phyloP scores from a whole-genome alignment of 2,329 filamentous ascomycete species.

The Colletotrichum sp. region DNA sequence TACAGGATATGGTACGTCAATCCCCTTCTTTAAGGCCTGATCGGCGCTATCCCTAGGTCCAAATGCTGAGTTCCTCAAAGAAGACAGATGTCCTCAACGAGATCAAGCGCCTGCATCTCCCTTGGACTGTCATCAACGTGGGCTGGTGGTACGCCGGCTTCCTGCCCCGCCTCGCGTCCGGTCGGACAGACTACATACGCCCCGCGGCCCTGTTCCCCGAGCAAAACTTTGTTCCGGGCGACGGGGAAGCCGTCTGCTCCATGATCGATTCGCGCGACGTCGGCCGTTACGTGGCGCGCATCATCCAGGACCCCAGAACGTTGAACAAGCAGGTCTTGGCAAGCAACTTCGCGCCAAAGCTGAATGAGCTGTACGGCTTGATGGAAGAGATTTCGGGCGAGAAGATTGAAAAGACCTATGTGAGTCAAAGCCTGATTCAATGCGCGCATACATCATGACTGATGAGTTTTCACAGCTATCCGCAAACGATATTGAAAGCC shows the following conservation, averaged over 20 bases:
- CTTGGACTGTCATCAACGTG: conserved; percentile 62
- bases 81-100: conserved; percentile 57
- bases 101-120: conserved; percentile 50
- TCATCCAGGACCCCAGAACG: conserved; percentile 57
- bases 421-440: not conserved
- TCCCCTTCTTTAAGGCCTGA: not conserved
- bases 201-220: conserved; percentile 32
- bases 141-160: conserved; percentile 62
- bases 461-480: not conserved
- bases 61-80: not conserved
- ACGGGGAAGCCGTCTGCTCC: conserved; percentile 46
- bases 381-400: conserved; percentile 55
- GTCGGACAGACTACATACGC: conserved; percentile 39
- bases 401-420: conserved; percentile 40
- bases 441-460: rapidly evolving
- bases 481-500: not conserved
- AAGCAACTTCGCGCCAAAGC: conserved; percentile 48
- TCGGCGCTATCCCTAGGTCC: no score
- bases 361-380: conserved; percentile 49
- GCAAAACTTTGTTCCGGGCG: conserved; percentile 43
- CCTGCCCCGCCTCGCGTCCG: conserved; percentile 31
- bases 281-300: conserved; percentile 53
- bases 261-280: conserved; percentile 57
- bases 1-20: conserved; percentile 22
- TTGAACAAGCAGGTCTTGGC: conserved; percentile 56